These are phyloP conservation scores for Myriosclerotinia duriaeana DNA, from an alignment of 2,329 filamentous ascomycete species.

Conservation along the genomic window DNA sequence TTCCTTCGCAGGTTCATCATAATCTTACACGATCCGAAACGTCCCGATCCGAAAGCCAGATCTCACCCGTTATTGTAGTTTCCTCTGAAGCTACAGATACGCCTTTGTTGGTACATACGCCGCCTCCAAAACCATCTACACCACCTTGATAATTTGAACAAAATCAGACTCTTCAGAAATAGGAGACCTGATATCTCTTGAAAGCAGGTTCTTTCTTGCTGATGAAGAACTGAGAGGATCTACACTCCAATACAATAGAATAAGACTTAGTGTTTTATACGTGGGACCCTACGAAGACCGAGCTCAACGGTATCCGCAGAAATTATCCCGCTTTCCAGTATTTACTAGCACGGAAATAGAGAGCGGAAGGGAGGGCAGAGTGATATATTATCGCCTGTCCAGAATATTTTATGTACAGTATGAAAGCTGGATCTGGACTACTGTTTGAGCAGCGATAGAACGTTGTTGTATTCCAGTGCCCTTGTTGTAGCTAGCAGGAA, in stretches of 20 bases:
- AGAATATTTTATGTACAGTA: not conserved
- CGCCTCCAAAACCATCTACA: not conserved
- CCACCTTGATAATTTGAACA: not conserved
- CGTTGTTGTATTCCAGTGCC: not conserved
- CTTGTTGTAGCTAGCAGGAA: not conserved
- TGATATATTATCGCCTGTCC: not conserved
- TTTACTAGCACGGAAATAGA: too few relatives aligned
- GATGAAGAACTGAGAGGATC: not conserved
- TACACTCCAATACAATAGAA: not conserved
- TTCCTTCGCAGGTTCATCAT: conserved; percentile 42
- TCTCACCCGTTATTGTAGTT: conserved; percentile 31
- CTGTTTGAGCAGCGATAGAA: not conserved
- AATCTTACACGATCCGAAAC: conserved; percentile 23
- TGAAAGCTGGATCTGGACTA: not conserved
- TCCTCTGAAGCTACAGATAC: conserved; percentile 26
- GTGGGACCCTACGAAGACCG: not conserved
- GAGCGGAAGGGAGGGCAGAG: not conserved
- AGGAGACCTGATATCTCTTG: too few relatives aligned
- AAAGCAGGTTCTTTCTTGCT: not conserved
- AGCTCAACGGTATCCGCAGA: not conserved
- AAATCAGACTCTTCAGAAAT: not conserved
- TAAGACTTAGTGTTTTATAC: not conserved
- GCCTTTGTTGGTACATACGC: conserved; percentile 1
- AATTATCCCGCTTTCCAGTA: too few relatives aligned
- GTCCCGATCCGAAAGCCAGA: conserved; percentile 20